Base-by-base conservation (phyloP, 176 grass and related monocot species). In the Bonia amplexicaulis region DNA sequence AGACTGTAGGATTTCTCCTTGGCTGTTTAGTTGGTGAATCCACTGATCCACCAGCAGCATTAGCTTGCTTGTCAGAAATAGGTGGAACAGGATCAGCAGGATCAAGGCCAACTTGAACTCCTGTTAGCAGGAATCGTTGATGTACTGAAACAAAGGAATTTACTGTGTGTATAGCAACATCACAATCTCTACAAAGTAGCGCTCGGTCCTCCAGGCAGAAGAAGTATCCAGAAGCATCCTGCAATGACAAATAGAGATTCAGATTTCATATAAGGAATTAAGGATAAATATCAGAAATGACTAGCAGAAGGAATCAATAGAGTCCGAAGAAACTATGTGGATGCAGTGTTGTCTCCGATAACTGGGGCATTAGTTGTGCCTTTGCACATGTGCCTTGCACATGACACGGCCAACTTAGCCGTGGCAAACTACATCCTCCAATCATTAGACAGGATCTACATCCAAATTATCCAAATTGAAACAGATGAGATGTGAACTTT, bases 131-230 rank as follows among this genome's bases (percentile, higher is more conserved):
- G 77, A 94, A 96, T 46, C 91, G 87, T 79, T 92, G 93, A 82
- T 99, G 96, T 14, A 68, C 87, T 22, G 93, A 94, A 29, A 89
- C 88, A 52, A 94, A 92, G 1, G 89, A 85, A 73, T 84, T 99
- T 52, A 81, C 93, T 15, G 93, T 99, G 58, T 99, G 96, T 81
- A 96, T 85, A 63, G 88, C 63, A 83, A 99, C 90, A 78, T 99
- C 96, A 72, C 93, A 99, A 58, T 92, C 82, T 73, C 91, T 85
- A 73, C 96, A 99, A 29, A 99, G 93, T 66, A 99, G 70, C 29
- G 96, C 93, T 19, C 93, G 96, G 54, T 99, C 93, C 69, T 99
- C 93, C 67, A 96, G 80, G 86, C 96, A 99, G 91, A 99, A 99
- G 74, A 99, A 99, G 76, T 91, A 99, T 71, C 96, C 96, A 59